Base-by-base conservation (phyloP, 768 basidiomycete genomes). In the Lactarius deliciosus region DNA sequence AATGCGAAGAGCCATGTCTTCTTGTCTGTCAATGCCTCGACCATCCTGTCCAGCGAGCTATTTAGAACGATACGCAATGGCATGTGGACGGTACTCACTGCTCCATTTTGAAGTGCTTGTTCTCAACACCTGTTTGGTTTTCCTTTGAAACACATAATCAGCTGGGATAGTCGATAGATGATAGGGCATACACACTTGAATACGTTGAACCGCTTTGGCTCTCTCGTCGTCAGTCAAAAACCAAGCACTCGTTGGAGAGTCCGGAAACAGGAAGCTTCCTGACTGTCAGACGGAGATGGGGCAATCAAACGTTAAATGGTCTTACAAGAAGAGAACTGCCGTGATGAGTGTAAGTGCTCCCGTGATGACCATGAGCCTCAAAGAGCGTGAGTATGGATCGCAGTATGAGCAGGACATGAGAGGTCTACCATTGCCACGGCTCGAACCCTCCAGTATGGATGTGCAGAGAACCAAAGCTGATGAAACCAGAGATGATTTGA, bases 101-200 rank as follows among this genome's bases (percentile, higher is more conserved):
- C 43, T 90, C 87, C 61, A 80, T 84, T 78, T 92, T 92, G 77
- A 90, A 92, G 61, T 81, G 81, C 71, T 92, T 93, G 73, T 90
- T 92, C 76, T 92, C 91, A 11, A 91, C 83, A 36, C 91, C 91
- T 0, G 88, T 89, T 83, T 92, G 89, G 68, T 91, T 91, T 75
- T 79, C 82, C 85, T 87, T 69, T 7, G 28, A 22, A 65, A 56
- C 7, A 25, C 20, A 62, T 6, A 38, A 57, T 61, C 55, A 36
- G 43, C 56, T 40, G 18, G 25, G 20, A 16, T 18, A 6, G n/a
- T 28, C 3, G 6, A 28, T 11, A 47, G 5, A 8, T 25, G 32
- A 28, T 4, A 32, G n/a, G 41, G 5, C n/a, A 11, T 45, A 66
- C 64, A 22, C 55, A 86, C 86, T 79, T 87, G 86, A 65, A 91